Conservation (phyloP, 1,284 basidiomycete species). For the Irpex sp. region DNA sequence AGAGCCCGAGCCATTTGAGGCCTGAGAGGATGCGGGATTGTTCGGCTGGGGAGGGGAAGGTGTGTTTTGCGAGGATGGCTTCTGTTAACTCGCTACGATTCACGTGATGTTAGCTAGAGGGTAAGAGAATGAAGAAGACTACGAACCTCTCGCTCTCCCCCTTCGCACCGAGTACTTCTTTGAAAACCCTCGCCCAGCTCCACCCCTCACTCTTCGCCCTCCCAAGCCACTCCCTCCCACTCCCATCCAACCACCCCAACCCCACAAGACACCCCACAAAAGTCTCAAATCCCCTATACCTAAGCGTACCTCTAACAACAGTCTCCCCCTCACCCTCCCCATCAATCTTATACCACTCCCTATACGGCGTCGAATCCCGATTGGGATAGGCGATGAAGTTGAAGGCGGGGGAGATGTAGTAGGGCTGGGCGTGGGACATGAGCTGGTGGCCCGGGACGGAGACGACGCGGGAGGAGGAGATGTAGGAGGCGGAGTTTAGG, state of each 20-base stretch:
- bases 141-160: slow-evolving; percentile 70
- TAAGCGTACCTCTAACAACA: slow-evolving; percentile 88
- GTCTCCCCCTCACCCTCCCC: slow-evolving; percentile 74
- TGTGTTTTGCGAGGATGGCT: slow-evolving; percentile 46
- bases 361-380: slow-evolving; percentile 91
- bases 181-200: slow-evolving; percentile 84
- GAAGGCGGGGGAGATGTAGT: slow-evolving; percentile 94
- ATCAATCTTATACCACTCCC: slow-evolving; percentile 84
- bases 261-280: slow-evolving; percentile 90
- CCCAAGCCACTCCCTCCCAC: slow-evolving; percentile 76
- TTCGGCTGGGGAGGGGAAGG: slow-evolving; percentile 74
- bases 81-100: no score
- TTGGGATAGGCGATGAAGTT: slow-evolving; percentile 98
- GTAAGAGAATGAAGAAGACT: no score
- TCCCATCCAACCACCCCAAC: slow-evolving; percentile 84
- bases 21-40: slow-evolving; percentile 80
- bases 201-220: slow-evolving; percentile 81
- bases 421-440: slow-evolving; percentile 88
- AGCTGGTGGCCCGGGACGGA: slow-evolving; percentile 70
- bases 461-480: slow-evolving; percentile 62
- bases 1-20: slow-evolving; percentile 91
- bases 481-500: slow-evolving; percentile 88
- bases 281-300: slow-evolving; percentile 98
- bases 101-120: slow-evolving; percentile 46
- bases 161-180: slow-evolving; percentile 72